Evolutionary conservation across 768 basidiomycete species (phyloP).

Genomic region (Leccinellum albellum): DNA sequence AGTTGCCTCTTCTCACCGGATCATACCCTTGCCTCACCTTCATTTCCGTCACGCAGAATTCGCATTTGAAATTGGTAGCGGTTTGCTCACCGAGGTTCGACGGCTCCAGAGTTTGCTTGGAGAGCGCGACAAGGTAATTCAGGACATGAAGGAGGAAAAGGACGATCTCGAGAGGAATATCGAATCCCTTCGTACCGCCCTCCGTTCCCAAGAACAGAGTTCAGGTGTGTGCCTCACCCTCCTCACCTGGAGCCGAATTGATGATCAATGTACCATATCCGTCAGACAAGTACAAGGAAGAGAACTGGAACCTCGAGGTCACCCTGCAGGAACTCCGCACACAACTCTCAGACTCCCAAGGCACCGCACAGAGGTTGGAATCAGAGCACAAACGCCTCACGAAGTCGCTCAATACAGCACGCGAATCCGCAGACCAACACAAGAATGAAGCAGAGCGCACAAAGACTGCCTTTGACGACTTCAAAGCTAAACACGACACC

Average conservation of each 20-base stretch:
- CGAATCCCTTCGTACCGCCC: constrained; percentile 67
- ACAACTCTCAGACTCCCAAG: constrained; percentile 62
- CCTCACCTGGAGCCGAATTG: background rate
- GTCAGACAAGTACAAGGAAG: constrained; percentile 92
- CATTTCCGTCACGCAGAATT: constrained; percentile 62
- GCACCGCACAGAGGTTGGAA: constrained; percentile 66
- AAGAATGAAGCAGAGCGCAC: constrained; percentile 84
- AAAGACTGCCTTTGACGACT: constrained; percentile 56
- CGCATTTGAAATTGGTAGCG: constrained; percentile 96
- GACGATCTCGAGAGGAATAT: constrained; percentile 80
- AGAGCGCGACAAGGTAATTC: constrained; percentile 89
- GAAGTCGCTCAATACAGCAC: constrained; percentile 64
- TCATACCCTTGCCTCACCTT: constrained; percentile 5
- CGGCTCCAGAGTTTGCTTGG: constrained; percentile 86
- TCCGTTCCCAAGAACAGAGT: constrained; percentile 78
- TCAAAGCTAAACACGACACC: constrained; percentile 90
- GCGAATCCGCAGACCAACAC: constrained; percentile 76
- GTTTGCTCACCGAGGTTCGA: constrained; percentile 85
- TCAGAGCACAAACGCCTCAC: constrained; percentile 79
- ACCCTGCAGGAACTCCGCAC: constrained; percentile 80
- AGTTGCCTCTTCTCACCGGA: constrained; percentile 31
- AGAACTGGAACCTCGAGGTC: constrained; percentile 99
- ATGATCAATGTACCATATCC: constrained; percentile 1
- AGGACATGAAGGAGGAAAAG: constrained; percentile 89
- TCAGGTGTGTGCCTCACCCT: constrained; percentile 47